Evolutionary conservation across 1,139 yeast species (phyloP), one percentile per base, ranked within the genome.

Genomic region (Diutina neorugosa): DNA sequence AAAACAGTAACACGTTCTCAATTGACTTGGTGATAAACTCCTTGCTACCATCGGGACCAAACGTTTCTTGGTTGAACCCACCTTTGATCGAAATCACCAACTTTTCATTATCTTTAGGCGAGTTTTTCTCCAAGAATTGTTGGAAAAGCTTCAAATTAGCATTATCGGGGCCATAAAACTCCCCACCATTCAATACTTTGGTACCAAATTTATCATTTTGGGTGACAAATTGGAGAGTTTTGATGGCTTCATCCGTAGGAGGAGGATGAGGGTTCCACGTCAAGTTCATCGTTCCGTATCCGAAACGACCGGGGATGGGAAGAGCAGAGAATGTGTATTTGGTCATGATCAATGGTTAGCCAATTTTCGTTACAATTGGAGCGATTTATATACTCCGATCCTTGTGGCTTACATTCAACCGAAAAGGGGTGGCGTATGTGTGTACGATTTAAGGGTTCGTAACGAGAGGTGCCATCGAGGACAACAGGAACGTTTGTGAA

Each of bases 181-280:
- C 93, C 54, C 94, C 95, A 34, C 80, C 80, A 62, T 88, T 88
- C 69, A 87, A 69, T 56, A 84, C 75, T 31, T 76, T 78, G 54
- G 77, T 77, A 40, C 81, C 82, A 44, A 73, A 69, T 34, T 55
- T 52, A 51, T 54, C 56, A 16, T 55, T 51, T 3, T 27, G 52
- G 52, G 52, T 59, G 37, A 69, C 55, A 27, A 46, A 46, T n/a
- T 73, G 71, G 62, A 82, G 67, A 16, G 74, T 63, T 44, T 73
- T 73, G 55, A 80, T 65, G 1, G 82, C 73, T 54, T 73, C 68
- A 44, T 73, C 78, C 27, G 69, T 64, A 25, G 82, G 73, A 20
- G 65, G 64, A 14, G 76, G 77, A 2, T 57, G 59, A 1, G 80
- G 74, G 7, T 69, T 68, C 80, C 81, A 75, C 3, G 88, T 80